Evolutionary conservation across 345 rosid species (phyloP), one percentile per base, ranked within the genome.

Genomic region (Gossypium sturtianum): DNA sequence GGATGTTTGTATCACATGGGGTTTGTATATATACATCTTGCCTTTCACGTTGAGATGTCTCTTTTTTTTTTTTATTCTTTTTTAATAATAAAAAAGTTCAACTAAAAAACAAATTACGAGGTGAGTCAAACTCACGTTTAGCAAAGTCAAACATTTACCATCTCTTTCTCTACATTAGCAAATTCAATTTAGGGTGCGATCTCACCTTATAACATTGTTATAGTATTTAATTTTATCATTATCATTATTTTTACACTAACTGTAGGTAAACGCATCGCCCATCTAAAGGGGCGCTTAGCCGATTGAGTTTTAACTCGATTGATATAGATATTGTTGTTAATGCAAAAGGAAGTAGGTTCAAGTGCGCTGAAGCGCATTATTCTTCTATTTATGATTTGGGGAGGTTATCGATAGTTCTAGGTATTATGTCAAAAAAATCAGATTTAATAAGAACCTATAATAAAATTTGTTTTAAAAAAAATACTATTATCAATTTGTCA

Each of bases 211-310:
- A 29, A 29, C 4, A 4, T 29, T 3, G 0, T 29, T 29, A 29
- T 0, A 29, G 1, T 29, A 29, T 29, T 0, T 29, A 29, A 29
- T 29, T 0, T 29, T 29, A 29, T 4, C 0, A 0, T 0, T 4
- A 4, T 0, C 0, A 0, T 29, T 29, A 0, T 29, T 29, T 29
- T 29, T 4, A 4, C 1, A 29, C 6, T 4, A 29, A 29, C 0
- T 0, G 0, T 0, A 29, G 0, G 38, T 29, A 29, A 29, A 29
- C 0, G 6, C 0, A 29, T 4, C 1, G 1, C 1, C 1, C 1
- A 29, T 29, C 1, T 4, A 29, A 29, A 29, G 38, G 1, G 38
- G 0, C 6, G 0, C 0, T 29, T 29, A 29, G 6, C 0, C 1
- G 38, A 29, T 29, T 29, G 0, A 29, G 38, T 4, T 0, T 29